Conservation (phyloP, 305 asterid genomes). For the Fraxinus platypoda region DNA sequence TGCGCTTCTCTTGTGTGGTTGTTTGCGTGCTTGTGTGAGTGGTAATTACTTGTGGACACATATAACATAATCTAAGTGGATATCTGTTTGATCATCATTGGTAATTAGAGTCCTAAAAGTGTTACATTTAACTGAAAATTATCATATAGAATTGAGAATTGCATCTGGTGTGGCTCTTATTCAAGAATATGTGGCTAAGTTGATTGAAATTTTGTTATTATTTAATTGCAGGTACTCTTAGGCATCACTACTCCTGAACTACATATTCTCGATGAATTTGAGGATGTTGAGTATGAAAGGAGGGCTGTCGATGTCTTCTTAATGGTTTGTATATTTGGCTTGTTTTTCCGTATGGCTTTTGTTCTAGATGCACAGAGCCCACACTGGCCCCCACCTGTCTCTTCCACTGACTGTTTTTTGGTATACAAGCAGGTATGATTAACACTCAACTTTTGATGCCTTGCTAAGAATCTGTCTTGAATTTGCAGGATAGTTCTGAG, state of each 20-base stretch:
- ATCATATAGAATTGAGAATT: slow-evolving; percentile 3
- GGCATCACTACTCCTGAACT: slow-evolving; percentile 71
- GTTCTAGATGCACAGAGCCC: neutral
- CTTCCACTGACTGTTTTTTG: neutral
- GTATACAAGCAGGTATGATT: neutral
- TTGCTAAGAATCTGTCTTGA: slow-evolving; percentile 5
- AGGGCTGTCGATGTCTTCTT: slow-evolving; percentile 50
- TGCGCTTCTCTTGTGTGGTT: neutral
- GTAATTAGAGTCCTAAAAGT: neutral
- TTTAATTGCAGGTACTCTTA: slow-evolving; percentile 54
- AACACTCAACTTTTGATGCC: neutral
- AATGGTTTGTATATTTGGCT: slow-evolving; percentile 39
- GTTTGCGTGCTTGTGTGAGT: neutral
- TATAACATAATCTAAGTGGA: neutral
- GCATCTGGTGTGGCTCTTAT: slow-evolving; percentile 8
- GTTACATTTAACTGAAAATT: slow-evolving; percentile 3
- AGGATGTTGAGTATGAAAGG: slow-evolving; percentile 81
- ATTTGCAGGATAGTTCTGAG: slow-evolving; percentile 64
- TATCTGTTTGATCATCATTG: neutral
- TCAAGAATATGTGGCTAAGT: neutral
- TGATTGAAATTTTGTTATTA: neutral
- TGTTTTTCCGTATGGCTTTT: neutral
- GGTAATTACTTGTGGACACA: neutral
- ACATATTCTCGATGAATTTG: slow-evolving; percentile 71
- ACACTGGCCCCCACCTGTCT: no score